Base-by-base conservation (phyloP, 345 rosid species). In the Dipteronia dyeriana region DNA sequence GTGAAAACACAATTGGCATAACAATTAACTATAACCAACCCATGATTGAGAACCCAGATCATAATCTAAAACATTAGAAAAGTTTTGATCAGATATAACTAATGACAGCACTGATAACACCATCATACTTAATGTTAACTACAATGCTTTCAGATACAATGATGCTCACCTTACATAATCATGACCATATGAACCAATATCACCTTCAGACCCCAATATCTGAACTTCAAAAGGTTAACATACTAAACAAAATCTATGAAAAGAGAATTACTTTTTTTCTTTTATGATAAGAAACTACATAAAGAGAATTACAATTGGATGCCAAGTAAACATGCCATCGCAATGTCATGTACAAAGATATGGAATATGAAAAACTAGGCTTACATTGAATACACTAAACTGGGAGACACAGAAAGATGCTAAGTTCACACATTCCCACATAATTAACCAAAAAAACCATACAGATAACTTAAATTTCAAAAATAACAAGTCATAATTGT, bases 101-200 rank as follows among this genome's bases (percentile, higher is more conserved):
- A 62, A 47, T 29, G 47, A 75, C 1, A 49, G 54, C 10, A 74
- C 65, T 14, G 7, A 2, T 2, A 31, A 38, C 25, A 34, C 20
- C 65, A 66, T 25, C 20, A 59, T 16, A 67, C 54, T 34, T 41
- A 85, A 39, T 16, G 17, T 70, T 62, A 64, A 62, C 59, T 26
- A 12, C 20, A 59, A 41, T 22, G 16, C n/a, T 12, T n/a, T 41
- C 38, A 25, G 31, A 13, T 20, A 23, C 49, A 17, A 68, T 17
- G 49, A 74, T 45, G 39, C 77, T 78, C 74, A 91, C 95, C 97
- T 90, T 47, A 96, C 99, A 83, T 96, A 94, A 79, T 92, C 97
- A 73, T 96, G 98, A 45, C 97, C 99, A 97, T 95, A 96, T 1
- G 97, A 96, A 80, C 97, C 98, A 65, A 96, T 91, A 80, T 96